Percentiles rank a stretch among this genome's conserved stretches.
phyloP scores from a whole-genome alignment of 2,329 filamentous ascomycete genomes.

The Tolypocladium tropicale region DNA sequence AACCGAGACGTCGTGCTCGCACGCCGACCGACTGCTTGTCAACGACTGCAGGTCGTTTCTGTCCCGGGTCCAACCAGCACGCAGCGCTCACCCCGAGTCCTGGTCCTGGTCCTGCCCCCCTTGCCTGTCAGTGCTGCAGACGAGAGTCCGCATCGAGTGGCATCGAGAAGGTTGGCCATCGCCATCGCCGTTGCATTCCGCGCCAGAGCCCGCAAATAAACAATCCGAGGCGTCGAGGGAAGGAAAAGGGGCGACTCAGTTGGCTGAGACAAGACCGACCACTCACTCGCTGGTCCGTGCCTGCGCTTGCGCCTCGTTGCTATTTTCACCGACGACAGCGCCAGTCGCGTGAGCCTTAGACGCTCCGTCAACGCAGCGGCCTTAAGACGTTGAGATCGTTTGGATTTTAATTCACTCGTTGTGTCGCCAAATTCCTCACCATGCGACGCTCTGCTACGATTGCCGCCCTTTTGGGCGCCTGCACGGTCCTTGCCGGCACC shows the following conservation, averaged over 20 bases:
- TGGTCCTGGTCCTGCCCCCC: too few species aligned
- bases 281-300: background rate
- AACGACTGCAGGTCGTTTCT: background rate
- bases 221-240: background rate
- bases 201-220: background rate
- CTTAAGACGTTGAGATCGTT: background rate
- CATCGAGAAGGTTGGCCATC: background rate
- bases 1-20: background rate
- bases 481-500: slow-evolving; percentile 16
- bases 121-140: background rate
- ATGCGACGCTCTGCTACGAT: slow-evolving; percentile 22
- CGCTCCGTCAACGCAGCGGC: background rate
- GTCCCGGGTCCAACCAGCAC: background rate
- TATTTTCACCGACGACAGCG: background rate
- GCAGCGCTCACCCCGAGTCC: background rate
- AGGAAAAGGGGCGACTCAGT: background rate
- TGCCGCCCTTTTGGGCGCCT: slow-evolving; percentile 20
- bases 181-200: background rate
- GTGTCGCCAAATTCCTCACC: background rate
- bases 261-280: background rate
- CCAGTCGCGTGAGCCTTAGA: background rate
- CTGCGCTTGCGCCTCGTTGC: background rate
- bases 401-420: background rate
- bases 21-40: background rate
- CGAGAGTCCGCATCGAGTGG: background rate